A percentile compares a stretch with the other conserved stretches of the same genome.
These are phyloP conservation scores for Cyberlindnera mississippiensis DNA, from an alignment of 805 yeast genomes.

Conservation along the genomic window DNA sequence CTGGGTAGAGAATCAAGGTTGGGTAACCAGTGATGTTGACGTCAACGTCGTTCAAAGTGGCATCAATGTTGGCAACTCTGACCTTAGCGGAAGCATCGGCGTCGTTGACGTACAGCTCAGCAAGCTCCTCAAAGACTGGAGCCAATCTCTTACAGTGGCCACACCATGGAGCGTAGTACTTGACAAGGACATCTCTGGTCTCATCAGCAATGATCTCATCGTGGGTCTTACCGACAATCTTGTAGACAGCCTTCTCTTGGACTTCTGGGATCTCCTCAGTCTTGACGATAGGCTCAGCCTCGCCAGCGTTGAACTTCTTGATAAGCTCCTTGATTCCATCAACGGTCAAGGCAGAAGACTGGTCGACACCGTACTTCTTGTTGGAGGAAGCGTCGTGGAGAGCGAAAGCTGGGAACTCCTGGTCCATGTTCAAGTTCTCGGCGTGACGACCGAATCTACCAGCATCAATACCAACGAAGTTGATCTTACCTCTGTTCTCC, in stretches of 20 bases:
- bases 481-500: conserved; percentile 71
- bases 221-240: conserved; percentile 81
- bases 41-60: conserved; percentile 83
- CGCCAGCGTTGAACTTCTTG: conserved; percentile 57
- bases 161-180: conserved; percentile 97
- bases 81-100: conserved; percentile 49
- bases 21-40: conserved; percentile 88
- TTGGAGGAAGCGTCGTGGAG: conserved; percentile 70
- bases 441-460: conserved; percentile 80
- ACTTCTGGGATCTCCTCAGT: conserved; percentile 81
- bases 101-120: conserved; percentile 56
- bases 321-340: conserved; percentile 60
- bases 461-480: conserved; percentile 89
- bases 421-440: conserved; percentile 74
- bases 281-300: conserved; percentile 68
- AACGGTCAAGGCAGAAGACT: conserved; percentile 47
- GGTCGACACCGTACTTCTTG: conserved; percentile 75
- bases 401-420: conserved; percentile 85
- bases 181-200: conserved; percentile 70
- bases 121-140: conserved; percentile 85
- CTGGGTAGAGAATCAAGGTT: conserved; percentile 87
- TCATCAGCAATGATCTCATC: conserved; percentile 57
- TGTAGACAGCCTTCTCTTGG: conserved; percentile 72
- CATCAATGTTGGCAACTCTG: conserved; percentile 81
- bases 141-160: conserved; percentile 93